These are phyloP conservation scores for Thermochaetoides thermophila DNA, from an alignment of 495 filamentous ascomycete species.

Conservation along the genomic window DNA sequence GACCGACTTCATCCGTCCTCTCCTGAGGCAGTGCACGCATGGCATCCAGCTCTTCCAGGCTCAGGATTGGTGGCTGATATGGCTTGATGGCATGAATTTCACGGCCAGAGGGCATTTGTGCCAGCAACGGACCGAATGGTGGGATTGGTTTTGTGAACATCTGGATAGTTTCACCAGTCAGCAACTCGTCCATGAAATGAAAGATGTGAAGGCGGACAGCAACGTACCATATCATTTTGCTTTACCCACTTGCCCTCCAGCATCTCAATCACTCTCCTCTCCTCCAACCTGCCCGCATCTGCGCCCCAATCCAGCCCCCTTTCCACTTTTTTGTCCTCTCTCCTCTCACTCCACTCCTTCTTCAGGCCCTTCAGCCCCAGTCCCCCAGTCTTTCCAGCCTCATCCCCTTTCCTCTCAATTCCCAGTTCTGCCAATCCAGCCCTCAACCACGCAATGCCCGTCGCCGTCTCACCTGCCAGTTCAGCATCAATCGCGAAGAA, in stretches of 20 bases:
- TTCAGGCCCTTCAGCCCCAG: conserved; percentile 49
- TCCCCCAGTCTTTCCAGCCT: not conserved
- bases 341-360: conserved; percentile 53
- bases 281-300: conserved; percentile 72
- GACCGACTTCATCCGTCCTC: conserved; percentile 35
- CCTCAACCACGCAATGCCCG: conserved; percentile 68
- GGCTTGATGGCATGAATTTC: conserved; percentile 59
- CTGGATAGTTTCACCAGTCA: conserved; percentile 24
- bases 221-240: conserved; percentile 78
- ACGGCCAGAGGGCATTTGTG: conserved; percentile 70
- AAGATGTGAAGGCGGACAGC: not conserved
- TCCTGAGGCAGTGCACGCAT: conserved; percentile 33
- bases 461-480: conserved; percentile 59
- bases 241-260: conserved; percentile 80
- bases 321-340: conserved; percentile 54
- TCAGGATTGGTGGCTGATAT: conserved; percentile 44
- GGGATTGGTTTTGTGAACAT: conserved; percentile 71
- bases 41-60: conserved; percentile 37
- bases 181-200: not conserved
- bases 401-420: conserved; percentile 26
- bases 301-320: conserved; percentile 59
- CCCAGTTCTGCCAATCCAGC: conserved; percentile 60
- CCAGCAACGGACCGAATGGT: conserved; percentile 48
- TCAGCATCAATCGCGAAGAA: conserved; percentile 89
- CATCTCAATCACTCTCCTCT: conserved; percentile 73